Evolutionary conservation across 2,329 filamentous ascomycete species (phyloP).

Genomic region (Hypoxylon sp.): DNA sequence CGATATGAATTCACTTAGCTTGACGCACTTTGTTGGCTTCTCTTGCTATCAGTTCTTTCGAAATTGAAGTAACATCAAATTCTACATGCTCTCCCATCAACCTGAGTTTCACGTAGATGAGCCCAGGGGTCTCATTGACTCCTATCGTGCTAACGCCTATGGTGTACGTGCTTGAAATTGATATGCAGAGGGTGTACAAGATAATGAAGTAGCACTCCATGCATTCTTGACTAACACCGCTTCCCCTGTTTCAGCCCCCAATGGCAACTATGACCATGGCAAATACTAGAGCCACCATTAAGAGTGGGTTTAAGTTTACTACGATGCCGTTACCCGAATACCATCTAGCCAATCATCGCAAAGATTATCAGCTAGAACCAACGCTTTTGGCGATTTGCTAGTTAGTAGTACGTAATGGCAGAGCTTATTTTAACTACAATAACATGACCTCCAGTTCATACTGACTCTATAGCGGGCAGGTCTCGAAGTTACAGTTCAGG

Average conservation of each 20-base stretch:
- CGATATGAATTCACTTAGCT: conserved; percentile 16
- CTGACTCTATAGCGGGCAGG: too few relatives aligned
- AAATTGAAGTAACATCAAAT: background rate
- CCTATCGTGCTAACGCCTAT: background rate
- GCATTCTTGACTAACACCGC: background rate
- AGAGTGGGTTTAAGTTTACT: conserved; percentile 1
- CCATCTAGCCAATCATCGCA: conserved; percentile 27
- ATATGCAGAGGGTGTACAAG: background rate
- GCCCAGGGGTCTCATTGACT: background rate
- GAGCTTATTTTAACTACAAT: conserved; percentile 15
- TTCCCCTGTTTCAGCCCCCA: background rate
- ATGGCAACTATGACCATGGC: background rate
- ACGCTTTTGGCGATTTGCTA: conserved; percentile 24
- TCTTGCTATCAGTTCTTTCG: background rate
- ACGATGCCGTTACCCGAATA: conserved; percentile 2
- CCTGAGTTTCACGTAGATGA: background rate
- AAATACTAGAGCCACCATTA: background rate
- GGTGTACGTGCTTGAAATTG: background rate
- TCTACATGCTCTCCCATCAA: background rate
- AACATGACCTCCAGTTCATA: background rate
- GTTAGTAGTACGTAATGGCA: conserved; percentile 8
- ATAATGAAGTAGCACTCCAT: background rate
- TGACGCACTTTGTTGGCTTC: background rate
- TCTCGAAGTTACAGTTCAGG: too few relatives aligned
- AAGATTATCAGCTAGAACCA: background rate